Evolutionary conservation across 371 early-diverging fungal genomes (phyloP).

Genomic region (Apophysomyces sp.): DNA sequence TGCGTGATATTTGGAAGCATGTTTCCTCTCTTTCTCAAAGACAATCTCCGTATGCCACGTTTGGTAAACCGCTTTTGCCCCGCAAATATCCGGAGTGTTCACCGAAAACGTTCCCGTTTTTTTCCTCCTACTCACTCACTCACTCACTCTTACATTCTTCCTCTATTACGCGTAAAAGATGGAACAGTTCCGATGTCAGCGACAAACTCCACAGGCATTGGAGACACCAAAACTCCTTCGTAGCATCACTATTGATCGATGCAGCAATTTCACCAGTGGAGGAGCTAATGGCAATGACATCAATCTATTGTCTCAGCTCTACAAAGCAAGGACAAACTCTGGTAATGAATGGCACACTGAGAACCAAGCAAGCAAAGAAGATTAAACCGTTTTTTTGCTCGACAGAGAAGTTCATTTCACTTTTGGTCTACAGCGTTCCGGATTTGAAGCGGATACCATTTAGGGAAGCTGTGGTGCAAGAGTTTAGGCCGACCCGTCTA

Average conservation of each 20-base stretch:
- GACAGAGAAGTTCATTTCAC: constrained; percentile 44
- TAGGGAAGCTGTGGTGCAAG: constrained; percentile 74
- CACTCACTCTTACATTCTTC: too few relatives aligned
- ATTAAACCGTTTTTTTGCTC: neutral
- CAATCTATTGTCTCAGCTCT: constrained; percentile 47
- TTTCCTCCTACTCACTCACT: neutral
- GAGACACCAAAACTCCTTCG: constrained; percentile 42
- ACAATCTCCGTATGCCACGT: neutral
- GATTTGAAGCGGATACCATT: constrained; percentile 81
- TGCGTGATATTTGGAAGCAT: too few relatives aligned
- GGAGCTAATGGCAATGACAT: constrained; percentile 50
- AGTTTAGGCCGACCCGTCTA: constrained; percentile 62
- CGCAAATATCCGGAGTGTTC: neutral
- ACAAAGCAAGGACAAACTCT: constrained; percentile 46
- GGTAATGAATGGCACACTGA: constrained; percentile 26
- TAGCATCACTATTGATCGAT: constrained; percentile 47
- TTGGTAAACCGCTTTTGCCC: neutral
- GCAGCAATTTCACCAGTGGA: constrained; percentile 46
- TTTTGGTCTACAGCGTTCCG: constrained; percentile 75
- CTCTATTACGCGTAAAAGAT: constrained; percentile 1
- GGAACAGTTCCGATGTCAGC: neutral
- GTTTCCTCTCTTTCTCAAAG: neutral
- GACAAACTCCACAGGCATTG: constrained; percentile 21
- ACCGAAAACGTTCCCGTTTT: neutral
- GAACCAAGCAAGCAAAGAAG: neutral